These are phyloP conservation scores for Cymodocea nodosa DNA, from an alignment of 116 monocot species.

Conservation along the genomic window DNA sequence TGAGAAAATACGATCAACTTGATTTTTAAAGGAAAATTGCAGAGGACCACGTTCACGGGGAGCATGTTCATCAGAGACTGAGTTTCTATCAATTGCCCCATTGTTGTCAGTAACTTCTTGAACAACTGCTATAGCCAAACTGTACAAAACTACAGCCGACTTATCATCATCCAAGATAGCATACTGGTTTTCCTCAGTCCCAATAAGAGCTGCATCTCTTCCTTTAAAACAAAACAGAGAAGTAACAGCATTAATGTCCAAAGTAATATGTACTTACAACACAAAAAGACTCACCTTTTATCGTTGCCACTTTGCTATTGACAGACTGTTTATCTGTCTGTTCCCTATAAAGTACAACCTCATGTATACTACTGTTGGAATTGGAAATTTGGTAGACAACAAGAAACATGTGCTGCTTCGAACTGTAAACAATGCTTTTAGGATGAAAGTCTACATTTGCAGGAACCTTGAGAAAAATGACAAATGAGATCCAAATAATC, in stretches of 20 bases:
- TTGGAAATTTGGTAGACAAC: conserved; percentile 71
- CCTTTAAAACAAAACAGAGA: conserved; percentile 32
- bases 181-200: conserved; percentile 78
- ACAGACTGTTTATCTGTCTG: conserved; percentile 58
- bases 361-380: conserved; percentile 49
- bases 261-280: background rate
- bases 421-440: conserved; percentile 74
- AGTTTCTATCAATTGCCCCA: conserved; percentile 65
- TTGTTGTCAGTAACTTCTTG: conserved; percentile 43
- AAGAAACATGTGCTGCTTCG: conserved; percentile 87
- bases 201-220: conserved; percentile 81
- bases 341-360: conserved; percentile 96
- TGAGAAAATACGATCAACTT: conserved; percentile 87
- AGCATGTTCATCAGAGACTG: conserved; percentile 44
- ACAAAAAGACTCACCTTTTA: conserved; percentile 43
- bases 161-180: conserved; percentile 90
- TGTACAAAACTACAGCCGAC: conserved; percentile 54
- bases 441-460: conserved; percentile 81
- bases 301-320: conserved; percentile 64
- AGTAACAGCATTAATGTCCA: background rate
- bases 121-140: conserved; percentile 22
- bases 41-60: conserved; percentile 31
- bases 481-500: background rate
- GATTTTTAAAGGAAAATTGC: conserved; percentile 70
- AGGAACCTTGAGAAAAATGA: conserved; percentile 41